A percentile compares a stretch with the other conserved stretches of the same genome.
Conservation (phyloP, 176 grass and related monocot genomes). For the Calamus simplicifolius region DNA sequence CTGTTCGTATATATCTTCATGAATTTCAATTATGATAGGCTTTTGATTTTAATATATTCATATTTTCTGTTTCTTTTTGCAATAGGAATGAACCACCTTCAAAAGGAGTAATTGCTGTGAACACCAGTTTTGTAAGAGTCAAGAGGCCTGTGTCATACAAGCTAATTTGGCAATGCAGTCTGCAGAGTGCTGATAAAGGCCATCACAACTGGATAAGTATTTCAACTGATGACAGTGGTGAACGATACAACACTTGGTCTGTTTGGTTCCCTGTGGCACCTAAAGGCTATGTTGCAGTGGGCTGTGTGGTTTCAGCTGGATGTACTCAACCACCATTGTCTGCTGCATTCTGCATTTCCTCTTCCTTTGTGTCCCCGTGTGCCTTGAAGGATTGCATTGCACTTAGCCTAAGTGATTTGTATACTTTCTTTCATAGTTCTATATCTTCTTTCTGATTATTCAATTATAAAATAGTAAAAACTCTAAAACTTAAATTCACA, state of each 20-base stretch:
- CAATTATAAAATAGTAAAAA: no score
- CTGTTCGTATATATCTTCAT: constrained; percentile 43
- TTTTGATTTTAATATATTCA: constrained; percentile 10
- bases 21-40: constrained; percentile 8
- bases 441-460: neutral
- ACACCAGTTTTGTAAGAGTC: constrained; percentile 81
- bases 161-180: constrained; percentile 56
- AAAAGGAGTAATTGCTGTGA: constrained; percentile 92
- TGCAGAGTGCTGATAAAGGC: constrained; percentile 26
- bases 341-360: constrained; percentile 62
- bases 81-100: constrained; percentile 73
- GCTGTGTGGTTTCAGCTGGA: constrained; percentile 88
- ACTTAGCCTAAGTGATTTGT: constrained; percentile 38
- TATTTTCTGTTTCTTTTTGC: constrained; percentile 17
- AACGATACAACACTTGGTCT: constrained; percentile 32
- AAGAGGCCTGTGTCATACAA: constrained; percentile 92
- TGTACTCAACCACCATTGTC: constrained; percentile 66
- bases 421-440: constrained; percentile 13
- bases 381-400: constrained; percentile 73
- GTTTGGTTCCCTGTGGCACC: constrained; percentile 97
- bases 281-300: constrained; percentile 65
- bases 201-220: constrained; percentile 13
- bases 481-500: no score
- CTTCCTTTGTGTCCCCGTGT: constrained; percentile 72
- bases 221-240: constrained; percentile 9